Percentiles rank a stretch among this genome's conserved stretches.
Conservation (phyloP, 208 protist species). For the Phytomonas sp. region DNA sequence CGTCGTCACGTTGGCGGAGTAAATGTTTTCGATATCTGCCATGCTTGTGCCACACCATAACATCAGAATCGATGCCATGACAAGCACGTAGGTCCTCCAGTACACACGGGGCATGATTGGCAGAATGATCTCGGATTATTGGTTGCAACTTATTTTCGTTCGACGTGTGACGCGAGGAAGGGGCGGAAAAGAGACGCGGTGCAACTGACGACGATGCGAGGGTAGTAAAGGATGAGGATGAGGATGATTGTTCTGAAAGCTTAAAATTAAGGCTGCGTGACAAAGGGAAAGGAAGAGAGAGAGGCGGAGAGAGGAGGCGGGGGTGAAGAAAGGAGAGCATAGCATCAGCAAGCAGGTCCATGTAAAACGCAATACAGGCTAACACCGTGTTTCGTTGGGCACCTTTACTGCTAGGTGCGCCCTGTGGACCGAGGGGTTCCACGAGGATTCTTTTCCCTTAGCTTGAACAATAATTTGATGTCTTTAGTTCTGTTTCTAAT, state of each 20-base stretch:
- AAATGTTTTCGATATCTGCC: not conserved
- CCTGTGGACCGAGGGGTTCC: not conserved
- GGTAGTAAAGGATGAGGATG: not conserved
- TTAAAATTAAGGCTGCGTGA: not conserved
- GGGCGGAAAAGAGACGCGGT: not conserved
- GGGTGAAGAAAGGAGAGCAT: not conserved
- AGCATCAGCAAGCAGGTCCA: not conserved
- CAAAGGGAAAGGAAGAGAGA: not conserved
- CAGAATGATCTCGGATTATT: not conserved
- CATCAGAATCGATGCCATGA: not conserved
- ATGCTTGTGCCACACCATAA: not conserved
- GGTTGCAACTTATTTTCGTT: not conserved
- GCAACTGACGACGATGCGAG: not conserved
- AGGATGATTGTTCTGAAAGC: not conserved
- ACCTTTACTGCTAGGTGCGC: not conserved
- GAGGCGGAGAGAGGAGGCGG: not conserved
- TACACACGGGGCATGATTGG: not conserved
- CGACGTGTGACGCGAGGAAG: not conserved
- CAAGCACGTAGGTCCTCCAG: not conserved
- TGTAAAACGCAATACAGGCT: not conserved
- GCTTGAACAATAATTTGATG: not conserved
- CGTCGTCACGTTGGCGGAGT: not conserved
- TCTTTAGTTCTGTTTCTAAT: not conserved
- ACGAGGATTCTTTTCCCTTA: not conserved
- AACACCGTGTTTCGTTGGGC: not conserved